Conservation (phyloP, 2,329 filamentous ascomycete genomes). For the Huntiella savannae region DNA sequence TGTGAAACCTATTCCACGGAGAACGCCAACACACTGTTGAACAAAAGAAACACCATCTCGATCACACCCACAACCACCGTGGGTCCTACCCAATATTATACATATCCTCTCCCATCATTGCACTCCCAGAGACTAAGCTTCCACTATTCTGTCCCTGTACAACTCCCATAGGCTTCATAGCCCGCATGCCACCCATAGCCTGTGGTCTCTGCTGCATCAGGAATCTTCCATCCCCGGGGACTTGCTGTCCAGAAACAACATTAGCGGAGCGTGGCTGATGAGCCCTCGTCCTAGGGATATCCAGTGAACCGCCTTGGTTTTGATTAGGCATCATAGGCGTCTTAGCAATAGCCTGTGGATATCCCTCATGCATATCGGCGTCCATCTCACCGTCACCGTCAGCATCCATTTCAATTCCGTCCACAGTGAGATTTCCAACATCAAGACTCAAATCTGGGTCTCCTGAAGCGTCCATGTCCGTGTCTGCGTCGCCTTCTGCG, state of each 20-base stretch:
- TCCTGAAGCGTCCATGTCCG: constrained; percentile 16
- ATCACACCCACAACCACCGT: background rate
- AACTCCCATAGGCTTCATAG: constrained; percentile 26
- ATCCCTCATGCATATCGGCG: constrained; percentile 22
- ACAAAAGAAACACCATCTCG: background rate
- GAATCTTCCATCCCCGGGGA: constrained; percentile 3
- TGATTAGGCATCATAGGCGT: constrained; percentile 16
- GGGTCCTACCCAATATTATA: constrained; percentile 27
- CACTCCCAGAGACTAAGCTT: constrained; percentile 25
- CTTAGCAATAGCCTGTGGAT: constrained; percentile 17
- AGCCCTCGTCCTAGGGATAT: constrained; percentile 24
- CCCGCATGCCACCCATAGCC: constrained; percentile 22
- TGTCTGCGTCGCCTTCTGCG: constrained; percentile 22
- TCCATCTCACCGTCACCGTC: constrained; percentile 35
- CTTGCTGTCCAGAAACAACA: background rate
- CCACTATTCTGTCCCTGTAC: constrained; percentile 21
- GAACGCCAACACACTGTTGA: background rate
- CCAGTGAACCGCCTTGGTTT: constrained; percentile 22
- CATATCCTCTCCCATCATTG: constrained; percentile 26
- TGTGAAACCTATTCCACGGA: background rate
- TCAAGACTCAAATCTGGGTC: constrained; percentile 16
- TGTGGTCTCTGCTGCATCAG: constrained; percentile 1
- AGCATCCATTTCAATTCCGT: constrained; percentile 16
- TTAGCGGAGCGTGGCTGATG: constrained; percentile 6
- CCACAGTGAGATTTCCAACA: constrained; percentile 4